A percentile compares a stretch with the other conserved stretches of the same genome.
phyloP scores from a whole-genome alignment of 2,329 filamentous ascomycete species.

The Tolypocladium ovalisporum region DNA sequence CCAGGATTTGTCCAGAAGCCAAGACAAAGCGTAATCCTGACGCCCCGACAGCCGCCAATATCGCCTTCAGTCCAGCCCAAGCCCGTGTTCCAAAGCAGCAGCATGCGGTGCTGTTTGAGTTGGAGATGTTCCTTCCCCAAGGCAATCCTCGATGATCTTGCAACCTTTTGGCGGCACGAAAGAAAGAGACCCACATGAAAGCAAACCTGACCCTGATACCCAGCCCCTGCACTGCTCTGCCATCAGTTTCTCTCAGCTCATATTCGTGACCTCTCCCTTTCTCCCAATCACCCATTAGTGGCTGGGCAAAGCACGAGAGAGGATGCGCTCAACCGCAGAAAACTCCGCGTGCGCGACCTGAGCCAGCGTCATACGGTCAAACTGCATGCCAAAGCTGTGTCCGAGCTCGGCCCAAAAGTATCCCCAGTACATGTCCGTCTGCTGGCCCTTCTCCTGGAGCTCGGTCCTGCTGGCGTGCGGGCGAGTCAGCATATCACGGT shows the following conservation, averaged over 20 bases:
- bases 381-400: slow-evolving; percentile 26
- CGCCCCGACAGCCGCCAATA: neutral
- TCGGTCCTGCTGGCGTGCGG: slow-evolving; percentile 29
- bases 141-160: neutral
- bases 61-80: neutral
- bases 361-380: slow-evolving; percentile 38
- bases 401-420: slow-evolving; percentile 39
- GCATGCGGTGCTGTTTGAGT: neutral
- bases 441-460: slow-evolving; percentile 19
- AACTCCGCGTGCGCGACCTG: slow-evolving; percentile 36
- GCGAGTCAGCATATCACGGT: slow-evolving; percentile 25
- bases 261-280: neutral
- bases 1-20: neutral
- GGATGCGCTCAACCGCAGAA: slow-evolving; percentile 34
- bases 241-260: neutral
- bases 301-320: slow-evolving; percentile 28
- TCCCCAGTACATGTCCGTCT: slow-evolving; percentile 37
- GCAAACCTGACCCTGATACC: neutral
- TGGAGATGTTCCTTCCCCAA: neutral
- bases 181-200: neutral
- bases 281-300: neutral
- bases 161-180: neutral
- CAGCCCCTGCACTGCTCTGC: neutral
- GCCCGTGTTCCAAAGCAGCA: neutral
- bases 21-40: neutral